Evolutionary conservation across 768 basidiomycete species (phyloP).

Genomic region (Calvatia gigantea): DNA sequence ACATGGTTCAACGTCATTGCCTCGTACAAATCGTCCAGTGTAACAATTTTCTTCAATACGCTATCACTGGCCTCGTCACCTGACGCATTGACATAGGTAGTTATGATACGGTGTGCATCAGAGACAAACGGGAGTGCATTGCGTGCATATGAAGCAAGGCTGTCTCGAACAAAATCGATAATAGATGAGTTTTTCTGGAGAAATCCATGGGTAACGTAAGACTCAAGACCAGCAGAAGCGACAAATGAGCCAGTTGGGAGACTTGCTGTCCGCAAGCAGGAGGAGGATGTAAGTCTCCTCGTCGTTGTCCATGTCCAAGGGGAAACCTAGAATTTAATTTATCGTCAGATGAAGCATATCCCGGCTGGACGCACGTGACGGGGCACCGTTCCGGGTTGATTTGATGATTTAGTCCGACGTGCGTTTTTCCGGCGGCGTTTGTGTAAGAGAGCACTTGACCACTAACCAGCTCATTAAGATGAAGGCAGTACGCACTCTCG

Average conservation of each 20-base stretch:
- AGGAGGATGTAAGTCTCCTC: conserved; percentile 70
- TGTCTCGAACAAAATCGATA: conserved; percentile 64
- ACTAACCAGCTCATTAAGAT: conserved; percentile 16
- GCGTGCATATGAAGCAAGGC: conserved; percentile 73
- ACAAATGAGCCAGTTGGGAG: conserved; percentile 97
- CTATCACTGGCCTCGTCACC: conserved; percentile 17
- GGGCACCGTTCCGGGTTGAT: neutral
- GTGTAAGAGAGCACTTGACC: conserved; percentile 1
- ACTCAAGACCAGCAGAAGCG: conserved; percentile 90
- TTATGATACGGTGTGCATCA: conserved; percentile 55
- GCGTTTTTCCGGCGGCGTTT: conserved; percentile 23
- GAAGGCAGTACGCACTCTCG: conserved; percentile 26
- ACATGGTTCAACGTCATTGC: conserved; percentile 88
- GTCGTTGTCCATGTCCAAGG: conserved; percentile 28
- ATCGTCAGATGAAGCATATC: neutral
- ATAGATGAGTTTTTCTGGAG: conserved; percentile 43
- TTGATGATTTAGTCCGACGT: neutral
- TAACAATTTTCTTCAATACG: conserved; percentile 40
- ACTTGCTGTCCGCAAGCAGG: conserved; percentile 85
- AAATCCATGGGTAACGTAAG: conserved; percentile 85
- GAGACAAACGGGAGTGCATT: conserved; percentile 77
- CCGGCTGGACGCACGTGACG: neutral
- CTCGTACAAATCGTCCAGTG: conserved; percentile 78
- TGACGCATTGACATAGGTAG: conserved; percentile 17
- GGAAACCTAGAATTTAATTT: neutral